phyloP scores from a whole-genome alignment of 2,329 filamentous ascomycete genomes.

The Fusarium penzigii region DNA sequence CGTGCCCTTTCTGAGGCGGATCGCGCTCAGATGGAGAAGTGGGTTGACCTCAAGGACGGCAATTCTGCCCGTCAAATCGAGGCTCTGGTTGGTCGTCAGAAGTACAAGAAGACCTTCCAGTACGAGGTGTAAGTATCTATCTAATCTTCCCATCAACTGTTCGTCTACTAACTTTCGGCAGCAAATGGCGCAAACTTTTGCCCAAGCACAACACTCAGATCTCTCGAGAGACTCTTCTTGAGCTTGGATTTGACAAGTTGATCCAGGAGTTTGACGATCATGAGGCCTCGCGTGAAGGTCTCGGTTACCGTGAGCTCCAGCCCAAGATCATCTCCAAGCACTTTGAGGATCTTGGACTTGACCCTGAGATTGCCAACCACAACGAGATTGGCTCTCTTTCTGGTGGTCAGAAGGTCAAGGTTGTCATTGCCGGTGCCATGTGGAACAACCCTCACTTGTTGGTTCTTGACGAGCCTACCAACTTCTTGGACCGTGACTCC shows the following conservation, averaged over 20 bases:
- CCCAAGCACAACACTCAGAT: conserved; percentile 94
- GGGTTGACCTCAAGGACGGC: conserved; percentile 81
- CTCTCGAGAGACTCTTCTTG: conserved; percentile 85
- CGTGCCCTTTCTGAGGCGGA: conserved; percentile 85
- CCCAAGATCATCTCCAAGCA: conserved; percentile 95
- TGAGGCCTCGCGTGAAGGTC: conserved; percentile 96
- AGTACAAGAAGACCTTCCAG: conserved; percentile 99
- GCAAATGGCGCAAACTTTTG: conserved; percentile 85
- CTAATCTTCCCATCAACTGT: not conserved
- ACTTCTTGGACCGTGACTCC: conserved; percentile 98
- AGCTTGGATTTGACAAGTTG: conserved; percentile 87
- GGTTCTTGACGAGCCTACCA: conserved; percentile 97
- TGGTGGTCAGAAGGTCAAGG: conserved; percentile 98
- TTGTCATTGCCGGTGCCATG: conserved; percentile 93
- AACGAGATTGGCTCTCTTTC: conserved; percentile 96
- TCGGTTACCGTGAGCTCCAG: conserved; percentile 91
- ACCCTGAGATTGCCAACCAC: conserved; percentile 98
- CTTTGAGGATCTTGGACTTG: conserved; percentile 94
- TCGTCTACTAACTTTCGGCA: conserved; percentile 39
- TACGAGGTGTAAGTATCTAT: conserved; percentile 77
- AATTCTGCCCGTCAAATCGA: conserved; percentile 78
- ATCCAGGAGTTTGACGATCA: conserved; percentile 99
- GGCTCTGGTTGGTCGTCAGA: conserved; percentile 90
- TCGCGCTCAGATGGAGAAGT: conserved; percentile 87
- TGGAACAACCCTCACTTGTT: conserved; percentile 99